These are phyloP conservation scores for Crucibulum laeve DNA, from an alignment of 768 basidiomycete genomes.

Conservation along the genomic window DNA sequence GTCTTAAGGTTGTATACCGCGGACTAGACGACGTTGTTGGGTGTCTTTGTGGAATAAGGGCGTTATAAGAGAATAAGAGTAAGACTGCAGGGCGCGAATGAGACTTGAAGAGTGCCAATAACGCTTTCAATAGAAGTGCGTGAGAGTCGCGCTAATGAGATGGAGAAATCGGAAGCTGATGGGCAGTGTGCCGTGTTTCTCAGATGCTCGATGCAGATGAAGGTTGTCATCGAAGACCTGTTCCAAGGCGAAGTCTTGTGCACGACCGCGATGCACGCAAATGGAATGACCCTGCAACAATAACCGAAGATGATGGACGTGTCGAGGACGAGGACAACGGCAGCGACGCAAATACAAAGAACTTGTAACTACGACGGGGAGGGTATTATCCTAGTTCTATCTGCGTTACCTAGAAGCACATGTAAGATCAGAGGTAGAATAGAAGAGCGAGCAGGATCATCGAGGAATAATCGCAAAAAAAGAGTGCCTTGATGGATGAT, in stretches of 20 bases:
- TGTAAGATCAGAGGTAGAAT: not conserved
- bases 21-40: no score
- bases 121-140: not conserved
- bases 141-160: constrained; percentile 2
- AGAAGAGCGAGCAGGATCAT: not conserved
- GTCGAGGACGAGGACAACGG: constrained; percentile 1
- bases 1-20: no score
- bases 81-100: not conserved
- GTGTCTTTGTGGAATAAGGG: no score
- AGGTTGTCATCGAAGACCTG: constrained; percentile 22
- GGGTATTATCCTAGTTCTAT: not conserved
- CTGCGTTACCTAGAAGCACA: not conserved
- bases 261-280: constrained; percentile 11
- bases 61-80: not conserved
- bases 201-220: constrained; percentile 21
- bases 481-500: constrained; percentile 1
- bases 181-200: constrained; percentile 11
- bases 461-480: not conserved
- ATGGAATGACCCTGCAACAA: constrained; percentile 17
- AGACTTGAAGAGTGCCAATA: not conserved
- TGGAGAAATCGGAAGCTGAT: constrained; percentile 12
- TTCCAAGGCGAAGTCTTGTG: constrained; percentile 10
- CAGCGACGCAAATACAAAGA: constrained; percentile 1
- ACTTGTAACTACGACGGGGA: not conserved
- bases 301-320: constrained; percentile 3